Evolutionary conservation across 83 land plant genomes (phyloP), one percentile per base, ranked within the genome.

Genomic region (Thuja plicata): DNA sequence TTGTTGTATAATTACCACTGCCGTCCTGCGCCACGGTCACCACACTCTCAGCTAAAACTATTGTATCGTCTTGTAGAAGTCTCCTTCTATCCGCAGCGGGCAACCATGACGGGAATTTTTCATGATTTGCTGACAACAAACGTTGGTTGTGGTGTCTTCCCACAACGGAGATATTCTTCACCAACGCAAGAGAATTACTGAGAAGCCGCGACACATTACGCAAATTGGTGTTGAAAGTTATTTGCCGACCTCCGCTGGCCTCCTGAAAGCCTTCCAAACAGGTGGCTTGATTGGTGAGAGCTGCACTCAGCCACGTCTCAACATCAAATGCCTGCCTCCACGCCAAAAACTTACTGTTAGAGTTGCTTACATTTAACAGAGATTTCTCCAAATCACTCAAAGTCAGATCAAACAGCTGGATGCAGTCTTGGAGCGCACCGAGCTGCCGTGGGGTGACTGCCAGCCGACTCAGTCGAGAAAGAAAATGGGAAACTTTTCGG

Each of bases 21-120:
- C 89, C 89, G 86, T 57, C 87, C 84, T 46, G 87, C 16, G 43
- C 87, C 86, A 94, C 95, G 6, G 89, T 89, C 40, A 93, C 80
- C 55, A 87, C 90, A 16, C 87, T 62, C 6, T 43, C 77, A 30
- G 89, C 87, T 46, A 90, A 88, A 88, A 85, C 66, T 2, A 30
- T 90, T 3, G 87, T 89, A 40, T 83, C 11, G 3, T 6, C 21
- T 43, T 43, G 52, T 2, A 81, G 52, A 43, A 81, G 84, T 27
- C 52, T 45, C 1, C 84, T 81, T 43, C 84, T 1, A 45, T 81
- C 52, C 5, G 50, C 12, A 43, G 84, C 30, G 21, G 84, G 2
- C 30, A 81, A 81, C 84, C 84, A 81, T 0, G 32, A 43, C 6
- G 84, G 84, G 30, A 81, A 81, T 10, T 24, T 30, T 1, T 81